phyloP scores from a whole-genome alignment of 1,284 basidiomycete genomes.

The Xanthoconium separans region DNA sequence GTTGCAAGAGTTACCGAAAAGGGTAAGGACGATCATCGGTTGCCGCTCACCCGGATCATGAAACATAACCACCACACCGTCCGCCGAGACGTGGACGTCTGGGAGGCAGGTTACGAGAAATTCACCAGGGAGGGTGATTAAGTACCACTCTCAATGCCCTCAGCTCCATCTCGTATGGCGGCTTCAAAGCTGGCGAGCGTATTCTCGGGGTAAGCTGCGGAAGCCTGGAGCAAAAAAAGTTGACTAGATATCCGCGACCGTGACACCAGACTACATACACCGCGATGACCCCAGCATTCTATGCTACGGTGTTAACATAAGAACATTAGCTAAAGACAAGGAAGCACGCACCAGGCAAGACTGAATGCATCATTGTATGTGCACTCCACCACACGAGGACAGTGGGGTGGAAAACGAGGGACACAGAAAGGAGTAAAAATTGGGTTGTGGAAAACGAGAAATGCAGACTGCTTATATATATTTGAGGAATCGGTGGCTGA shows the following conservation, averaged over 20 bases:
- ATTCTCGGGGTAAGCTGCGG: slow-evolving; percentile 87
- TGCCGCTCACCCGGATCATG: slow-evolving; percentile 79
- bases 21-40: slow-evolving; percentile 19
- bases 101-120: slow-evolving; percentile 52
- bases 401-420: neutral
- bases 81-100: slow-evolving; percentile 96
- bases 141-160: slow-evolving; percentile 93
- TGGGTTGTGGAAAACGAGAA: neutral
- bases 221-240: slow-evolving; percentile 57
- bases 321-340: neutral
- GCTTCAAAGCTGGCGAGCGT: slow-evolving; percentile 90
- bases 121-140: slow-evolving; percentile 36
- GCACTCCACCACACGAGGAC: neutral
- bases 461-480: slow-evolving; percentile 27
- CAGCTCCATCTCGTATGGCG: slow-evolving; percentile 90
- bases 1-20: slow-evolving; percentile 21
- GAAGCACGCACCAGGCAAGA: slow-evolving; percentile 27
- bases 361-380: slow-evolving; percentile 21
- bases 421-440: neutral
- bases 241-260: slow-evolving; percentile 11
- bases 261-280: slow-evolving; percentile 54
- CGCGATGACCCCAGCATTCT: slow-evolving; percentile 95
- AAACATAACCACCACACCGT: slow-evolving; percentile 92
- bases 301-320: slow-evolving; percentile 9
- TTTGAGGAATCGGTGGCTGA: slow-evolving; percentile 24